Base-by-base conservation (phyloP, 345 rosid species). In the Salix udensis region DNA sequence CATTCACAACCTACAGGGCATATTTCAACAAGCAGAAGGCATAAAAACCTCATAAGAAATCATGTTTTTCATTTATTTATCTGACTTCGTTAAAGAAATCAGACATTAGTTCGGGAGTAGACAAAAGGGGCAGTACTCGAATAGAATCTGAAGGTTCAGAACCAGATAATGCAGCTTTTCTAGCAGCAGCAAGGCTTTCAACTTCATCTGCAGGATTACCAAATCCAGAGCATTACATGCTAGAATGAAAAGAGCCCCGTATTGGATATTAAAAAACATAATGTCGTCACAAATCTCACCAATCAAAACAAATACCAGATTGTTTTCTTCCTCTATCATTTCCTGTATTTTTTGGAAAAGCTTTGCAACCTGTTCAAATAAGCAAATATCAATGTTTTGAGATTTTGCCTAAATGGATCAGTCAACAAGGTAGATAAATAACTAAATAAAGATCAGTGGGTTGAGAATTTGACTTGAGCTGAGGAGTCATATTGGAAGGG, bases 91-190 rank as follows among this genome's bases (percentile, higher is more conserved):
- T 52, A 16, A 52, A 52, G 67, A 65, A 48, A 79, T 44, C 37
- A 40, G 28, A n/a, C 71, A 42, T 76, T 9, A 72, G 31, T 67
- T 36, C 7, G 50, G 55, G 37, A 66, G 76, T 53, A 37, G 66
- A 21, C 14, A 26, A 73, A 58, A 79, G 64, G 16, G 50, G 46
- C n/a, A 19, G 7, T 92, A 96, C 97, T 86, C 99, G 85, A 73
- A 96, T 93, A 36, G 99, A 93, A 89, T 96, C 99, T 77, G 99
- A 93, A 84, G 99, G 99, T 77, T 96, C 98, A 50, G 99, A 96
- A 73, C 98, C 98, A 76, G 97, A 96, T 83, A 96, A 81, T 72
- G 98, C 99, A 80, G 98, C 96, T 82, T 93, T 94, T 73, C 98
- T 86, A 64, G 98, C 95, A 58, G 98, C 97, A 70, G 99, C 99